Conservation (phyloP, 1,284 basidiomycete species). For the Vanrija humicola region DNA sequence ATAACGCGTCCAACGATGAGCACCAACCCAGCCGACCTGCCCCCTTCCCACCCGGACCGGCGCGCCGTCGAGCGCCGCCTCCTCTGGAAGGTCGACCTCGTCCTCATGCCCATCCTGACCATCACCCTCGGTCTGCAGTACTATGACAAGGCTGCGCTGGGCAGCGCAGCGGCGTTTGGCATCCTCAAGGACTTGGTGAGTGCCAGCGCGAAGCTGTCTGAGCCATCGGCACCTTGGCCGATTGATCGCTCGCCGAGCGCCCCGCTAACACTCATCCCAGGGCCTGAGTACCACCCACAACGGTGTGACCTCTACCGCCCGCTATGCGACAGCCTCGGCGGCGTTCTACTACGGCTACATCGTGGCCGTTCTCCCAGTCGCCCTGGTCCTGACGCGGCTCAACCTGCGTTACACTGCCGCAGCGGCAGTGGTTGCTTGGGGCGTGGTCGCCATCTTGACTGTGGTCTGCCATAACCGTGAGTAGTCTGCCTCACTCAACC, state of each 20-base stretch:
- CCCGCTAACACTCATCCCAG: constrained; percentile 7
- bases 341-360: constrained; percentile 55
- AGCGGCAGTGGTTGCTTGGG: constrained; percentile 50
- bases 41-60: constrained; percentile 1
- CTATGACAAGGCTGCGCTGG: constrained; percentile 54
- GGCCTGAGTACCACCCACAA: constrained; percentile 37
- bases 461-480: constrained; percentile 43
- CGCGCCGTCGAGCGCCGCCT: constrained; percentile 24
- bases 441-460: constrained; percentile 51
- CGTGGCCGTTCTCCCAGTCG: constrained; percentile 49
- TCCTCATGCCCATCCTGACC: constrained; percentile 50
- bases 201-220: no score
- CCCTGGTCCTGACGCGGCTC: constrained; percentile 50
- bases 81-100: constrained; percentile 39
- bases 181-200: constrained; percentile 50
- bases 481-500: background rate
- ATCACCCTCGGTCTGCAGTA: constrained; percentile 52
- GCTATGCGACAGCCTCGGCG: constrained; percentile 46
- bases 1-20: background rate
- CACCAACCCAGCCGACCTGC: background rate
- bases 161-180: constrained; percentile 53
- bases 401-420: constrained; percentile 47
- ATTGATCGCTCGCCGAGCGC: background rate
- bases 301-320: constrained; percentile 40
- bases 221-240: background rate